Evolutionary conservation across 345 rosid species (phyloP), one percentile per base, ranked within the genome.

Genomic region (Eucalyptus brandiana): DNA sequence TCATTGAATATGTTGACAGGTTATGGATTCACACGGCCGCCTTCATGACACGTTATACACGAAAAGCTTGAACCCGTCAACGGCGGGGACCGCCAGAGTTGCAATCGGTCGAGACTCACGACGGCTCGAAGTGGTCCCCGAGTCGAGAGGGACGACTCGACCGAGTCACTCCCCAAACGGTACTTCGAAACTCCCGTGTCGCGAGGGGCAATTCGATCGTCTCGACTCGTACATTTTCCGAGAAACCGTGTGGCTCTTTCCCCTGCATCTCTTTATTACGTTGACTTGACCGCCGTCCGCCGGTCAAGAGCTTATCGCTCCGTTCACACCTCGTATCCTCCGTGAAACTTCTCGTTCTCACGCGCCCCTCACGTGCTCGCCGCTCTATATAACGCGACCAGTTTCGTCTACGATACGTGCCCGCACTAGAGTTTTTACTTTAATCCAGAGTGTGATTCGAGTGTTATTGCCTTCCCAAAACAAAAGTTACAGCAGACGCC

Each of bases 11-110:
- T 47, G 49, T 47, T 3, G 12, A 67, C 1, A 16, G 80, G 40
- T 0, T 47, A 12, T 12, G 21, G 32, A 4, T 8, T 32, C 1
- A 17, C 37, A 37, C 0, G 85, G 15, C 17, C 2, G 9, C 1
- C 76, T 8, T 65, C 3, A n/a, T 18, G 37, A n/a, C 76, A 21
- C 47, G 16, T 76, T 40, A 40, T 40, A 40, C 5, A 40, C 5
- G 47, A 40, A 40, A 76, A 40, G 47, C 28, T 40, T 40, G 47
- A 37, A 76, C 83, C 8, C 14, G 45, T 37, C 45, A 37, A 37
- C 28, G 13, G 83, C 16, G 9, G 42, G 45, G 47, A 12, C 83
- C 13, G 83, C 2, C 37, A 15, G 18, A 3, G 40, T 15, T 8
- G 37, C 40, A 2, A 65, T 30, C 47, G 9, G 45, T 72, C 28